These are phyloP conservation scores for Trypanosoma mega DNA, from an alignment of 208 protist species.

Conservation along the genomic window DNA sequence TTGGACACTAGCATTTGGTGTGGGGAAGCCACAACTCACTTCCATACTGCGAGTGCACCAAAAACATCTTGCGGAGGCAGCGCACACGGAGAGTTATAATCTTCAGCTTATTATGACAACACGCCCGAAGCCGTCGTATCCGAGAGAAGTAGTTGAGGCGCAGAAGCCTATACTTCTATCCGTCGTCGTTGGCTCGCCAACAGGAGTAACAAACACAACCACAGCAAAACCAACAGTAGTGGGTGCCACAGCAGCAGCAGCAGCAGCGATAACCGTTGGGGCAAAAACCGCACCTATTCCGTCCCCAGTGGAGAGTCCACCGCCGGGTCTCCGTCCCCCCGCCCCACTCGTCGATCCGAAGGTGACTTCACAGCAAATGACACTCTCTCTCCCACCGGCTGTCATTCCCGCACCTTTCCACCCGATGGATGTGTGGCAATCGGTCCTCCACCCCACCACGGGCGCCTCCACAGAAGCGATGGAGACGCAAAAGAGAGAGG, in stretches of 20 bases:
- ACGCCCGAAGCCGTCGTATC: conserved; percentile 5
- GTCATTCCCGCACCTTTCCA: not conserved
- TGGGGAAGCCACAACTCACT: conserved; percentile 13
- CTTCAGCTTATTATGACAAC: conserved; percentile 5
- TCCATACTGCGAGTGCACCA: conserved; percentile 10
- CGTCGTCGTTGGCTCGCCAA: no score
- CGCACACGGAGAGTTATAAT: conserved; percentile 15
- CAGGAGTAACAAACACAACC: no score
- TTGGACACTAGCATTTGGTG: conserved; percentile 63
- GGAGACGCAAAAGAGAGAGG: no score
- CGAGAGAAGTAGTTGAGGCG: not conserved
- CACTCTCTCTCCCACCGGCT: no score
- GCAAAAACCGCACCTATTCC: not conserved
- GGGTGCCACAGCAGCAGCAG: not conserved
- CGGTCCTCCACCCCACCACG: no score
- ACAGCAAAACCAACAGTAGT: not conserved
- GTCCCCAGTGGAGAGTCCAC: no score
- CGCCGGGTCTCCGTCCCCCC: no score
- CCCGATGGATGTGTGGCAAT: not conserved
- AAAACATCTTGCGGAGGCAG: conserved; percentile 4
- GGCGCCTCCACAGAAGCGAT: no score
- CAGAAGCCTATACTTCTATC: not conserved
- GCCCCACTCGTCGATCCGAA: not conserved
- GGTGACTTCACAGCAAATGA: not conserved
- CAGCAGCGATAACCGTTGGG: not conserved